Evolutionary conservation across 2,329 filamentous ascomycete genomes (phyloP).

Genomic region (Coniochaeta sp.): DNA sequence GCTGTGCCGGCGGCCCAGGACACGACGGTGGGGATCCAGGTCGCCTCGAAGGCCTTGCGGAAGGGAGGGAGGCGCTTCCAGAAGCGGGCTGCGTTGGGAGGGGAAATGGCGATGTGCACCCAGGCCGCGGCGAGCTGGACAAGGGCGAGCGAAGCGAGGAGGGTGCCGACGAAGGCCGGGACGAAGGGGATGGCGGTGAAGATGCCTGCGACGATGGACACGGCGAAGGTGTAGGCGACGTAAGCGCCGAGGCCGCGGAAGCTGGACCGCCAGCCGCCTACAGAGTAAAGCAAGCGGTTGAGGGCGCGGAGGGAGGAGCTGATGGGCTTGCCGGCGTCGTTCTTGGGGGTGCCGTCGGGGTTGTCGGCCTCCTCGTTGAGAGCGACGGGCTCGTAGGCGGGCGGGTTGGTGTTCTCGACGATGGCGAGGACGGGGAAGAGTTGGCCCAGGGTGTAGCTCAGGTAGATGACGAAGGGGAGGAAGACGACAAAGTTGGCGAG

Average conservation of each 20-base stretch:
- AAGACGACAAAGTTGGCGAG: conserved; percentile 20
- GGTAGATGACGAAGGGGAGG: conserved; percentile 34
- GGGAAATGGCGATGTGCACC: conserved; percentile 80
- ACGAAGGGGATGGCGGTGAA: conserved; percentile 32
- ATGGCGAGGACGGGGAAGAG: conserved; percentile 50
- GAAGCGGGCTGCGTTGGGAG: conserved; percentile 56
- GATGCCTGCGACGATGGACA: conserved; percentile 31
- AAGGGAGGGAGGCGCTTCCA: conserved; percentile 63
- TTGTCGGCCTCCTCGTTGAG: conserved; percentile 29
- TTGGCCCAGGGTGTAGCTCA: conserved; percentile 43
- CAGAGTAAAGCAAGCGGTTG: conserved; percentile 48
- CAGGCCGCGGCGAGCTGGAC: conserved; percentile 68
- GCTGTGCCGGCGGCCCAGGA: conserved; percentile 52
- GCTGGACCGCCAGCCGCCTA: conserved; percentile 57
- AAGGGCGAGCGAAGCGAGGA: conserved; percentile 53
- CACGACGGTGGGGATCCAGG: conserved; percentile 59
- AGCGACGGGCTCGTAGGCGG: conserved; percentile 45
- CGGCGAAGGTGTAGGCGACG: conserved; percentile 28
- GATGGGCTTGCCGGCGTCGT: conserved; percentile 30
- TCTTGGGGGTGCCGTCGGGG: conserved; percentile 26
- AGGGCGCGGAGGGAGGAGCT: conserved; percentile 45
- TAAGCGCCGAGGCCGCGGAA: conserved; percentile 61
- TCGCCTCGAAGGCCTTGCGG: conserved; percentile 57
- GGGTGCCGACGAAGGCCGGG: conserved; percentile 28
- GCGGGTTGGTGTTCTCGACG: conserved; percentile 50